Evolutionary conservation across 2,329 filamentous ascomycete genomes (phyloP).

Genomic region (Botrytis cinerea): DNA sequence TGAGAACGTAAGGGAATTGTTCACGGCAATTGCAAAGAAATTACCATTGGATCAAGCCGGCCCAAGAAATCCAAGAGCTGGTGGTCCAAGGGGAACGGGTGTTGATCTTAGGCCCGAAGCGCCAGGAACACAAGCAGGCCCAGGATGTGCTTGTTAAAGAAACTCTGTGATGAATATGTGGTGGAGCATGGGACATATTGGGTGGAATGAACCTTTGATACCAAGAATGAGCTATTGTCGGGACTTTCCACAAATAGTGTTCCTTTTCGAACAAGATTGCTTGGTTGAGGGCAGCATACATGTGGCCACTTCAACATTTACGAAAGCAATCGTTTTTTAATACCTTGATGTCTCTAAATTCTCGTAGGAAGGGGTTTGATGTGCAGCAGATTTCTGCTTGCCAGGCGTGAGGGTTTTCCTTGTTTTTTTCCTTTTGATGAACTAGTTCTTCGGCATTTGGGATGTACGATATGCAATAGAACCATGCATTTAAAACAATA

Average conservation of each 20-base stretch:
- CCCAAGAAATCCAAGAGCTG: slow-evolving; percentile 75
- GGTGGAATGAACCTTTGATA: slow-evolving; percentile 27
- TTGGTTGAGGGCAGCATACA: slow-evolving; percentile 31
- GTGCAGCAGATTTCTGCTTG: slow-evolving; percentile 36
- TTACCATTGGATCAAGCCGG: slow-evolving; percentile 93
- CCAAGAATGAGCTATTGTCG: slow-evolving; percentile 27
- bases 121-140: slow-evolving; percentile 58
- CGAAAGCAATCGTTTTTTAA: slow-evolving; percentile 41
- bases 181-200: slow-evolving; percentile 31
- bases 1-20: slow-evolving; percentile 92
- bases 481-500: slow-evolving; percentile 29
- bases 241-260: slow-evolving; percentile 27
- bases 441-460: slow-evolving; percentile 41
- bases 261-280: slow-evolving; percentile 33
- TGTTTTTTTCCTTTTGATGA: slow-evolving; percentile 25
- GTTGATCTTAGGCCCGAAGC: slow-evolving; percentile 63
- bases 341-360: slow-evolving; percentile 41
- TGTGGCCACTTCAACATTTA: slow-evolving; percentile 33
- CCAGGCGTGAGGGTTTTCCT: slow-evolving; percentile 40
- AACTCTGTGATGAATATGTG: slow-evolving; percentile 24
- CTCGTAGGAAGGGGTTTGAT: slow-evolving; percentile 34
- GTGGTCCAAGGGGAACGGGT: slow-evolving; percentile 52
- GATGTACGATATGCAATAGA: slow-evolving; percentile 45
- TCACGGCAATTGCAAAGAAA: slow-evolving; percentile 97
- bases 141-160: slow-evolving; percentile 63